Percentiles rank a stretch among this genome's conserved stretches.
phyloP scores from a whole-genome alignment of 2,329 filamentous ascomycete genomes.

The Camptophora hylomeconis region DNA sequence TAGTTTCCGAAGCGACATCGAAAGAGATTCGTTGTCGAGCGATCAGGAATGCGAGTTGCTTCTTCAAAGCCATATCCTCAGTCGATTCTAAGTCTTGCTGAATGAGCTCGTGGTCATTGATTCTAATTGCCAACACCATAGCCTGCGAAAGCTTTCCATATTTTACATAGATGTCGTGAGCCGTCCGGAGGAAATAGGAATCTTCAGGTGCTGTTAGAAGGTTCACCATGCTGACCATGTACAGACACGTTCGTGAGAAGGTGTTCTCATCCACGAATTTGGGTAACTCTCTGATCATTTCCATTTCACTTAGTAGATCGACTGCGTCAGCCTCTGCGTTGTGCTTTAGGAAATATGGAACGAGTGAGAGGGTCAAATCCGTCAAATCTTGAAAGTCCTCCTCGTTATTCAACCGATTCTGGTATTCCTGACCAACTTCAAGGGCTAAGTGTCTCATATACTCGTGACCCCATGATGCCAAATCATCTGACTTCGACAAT shows the following conservation, averaged over 20 bases:
- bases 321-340: conserved; percentile 98
- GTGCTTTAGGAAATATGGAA: conserved; percentile 91
- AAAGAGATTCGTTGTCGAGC: conserved; percentile 74
- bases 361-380: conserved; percentile 68
- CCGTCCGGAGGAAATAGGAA: conserved; percentile 82
- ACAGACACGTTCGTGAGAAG: conserved; percentile 82
- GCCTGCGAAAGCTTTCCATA: conserved; percentile 91
- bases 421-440: conserved; percentile 91
- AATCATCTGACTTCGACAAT: conserved; percentile 77
- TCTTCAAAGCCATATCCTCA: conserved; percentile 68
- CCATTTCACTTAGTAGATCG: conserved; percentile 89
- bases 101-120: conserved; percentile 80
- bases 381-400: conserved; percentile 73
- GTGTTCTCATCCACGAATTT: conserved; percentile 88
- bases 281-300: conserved; percentile 87
- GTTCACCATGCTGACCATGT: conserved; percentile 98
- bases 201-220: conserved; percentile 96
- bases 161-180: conserved; percentile 83
- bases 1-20: conserved; percentile 48
- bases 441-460: conserved; percentile 91
- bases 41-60: conserved; percentile 87
- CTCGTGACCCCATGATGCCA: conserved; percentile 96
- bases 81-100: conserved; percentile 68
- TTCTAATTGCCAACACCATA: conserved; percentile 81
- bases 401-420: conserved; percentile 73